Evolutionary conservation across 129 eudicot genomes (phyloP).

Genomic region (Lactuca sativa): DNA sequence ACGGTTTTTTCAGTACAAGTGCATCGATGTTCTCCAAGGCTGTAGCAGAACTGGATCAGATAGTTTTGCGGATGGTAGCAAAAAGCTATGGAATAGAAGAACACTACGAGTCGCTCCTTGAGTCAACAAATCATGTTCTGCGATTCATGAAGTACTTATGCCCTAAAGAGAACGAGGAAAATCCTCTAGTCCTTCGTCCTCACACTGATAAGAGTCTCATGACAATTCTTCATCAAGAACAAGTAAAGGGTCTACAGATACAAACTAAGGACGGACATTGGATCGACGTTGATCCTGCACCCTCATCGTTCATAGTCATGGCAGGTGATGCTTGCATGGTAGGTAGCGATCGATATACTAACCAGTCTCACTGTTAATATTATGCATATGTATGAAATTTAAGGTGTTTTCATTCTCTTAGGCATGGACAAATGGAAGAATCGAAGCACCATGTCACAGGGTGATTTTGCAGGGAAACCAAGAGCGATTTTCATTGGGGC

Average conservation of each 20-base stretch:
- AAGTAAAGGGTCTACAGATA: constrained; percentile 50
- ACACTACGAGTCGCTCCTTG: constrained; percentile 31
- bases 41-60: constrained; percentile 39
- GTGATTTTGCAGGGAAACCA: constrained; percentile 46
- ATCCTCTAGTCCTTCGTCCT: constrained; percentile 35
- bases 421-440: constrained; percentile 31
- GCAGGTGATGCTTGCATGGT: constrained; percentile 63
- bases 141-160: constrained; percentile 35
- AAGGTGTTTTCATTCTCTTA: neutral
- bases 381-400: neutral
- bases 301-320: constrained; percentile 10
- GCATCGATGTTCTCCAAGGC: constrained; percentile 28
- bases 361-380: neutral
- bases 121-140: constrained; percentile 39
- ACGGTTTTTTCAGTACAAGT: constrained; percentile 21
- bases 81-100: constrained; percentile 45
- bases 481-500: constrained; percentile 46
- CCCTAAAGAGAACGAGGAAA: constrained; percentile 24
- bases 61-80: constrained; percentile 50
- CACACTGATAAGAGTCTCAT: constrained; percentile 55
- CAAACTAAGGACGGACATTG: constrained; percentile 42
- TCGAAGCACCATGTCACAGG: constrained; percentile 40
- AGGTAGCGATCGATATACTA: neutral
- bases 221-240: constrained; percentile 44
- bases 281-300: constrained; percentile 46